Base-by-base conservation (phyloP, 1,284 basidiomycete species). In the Papiliotrema fonsecae region DNA sequence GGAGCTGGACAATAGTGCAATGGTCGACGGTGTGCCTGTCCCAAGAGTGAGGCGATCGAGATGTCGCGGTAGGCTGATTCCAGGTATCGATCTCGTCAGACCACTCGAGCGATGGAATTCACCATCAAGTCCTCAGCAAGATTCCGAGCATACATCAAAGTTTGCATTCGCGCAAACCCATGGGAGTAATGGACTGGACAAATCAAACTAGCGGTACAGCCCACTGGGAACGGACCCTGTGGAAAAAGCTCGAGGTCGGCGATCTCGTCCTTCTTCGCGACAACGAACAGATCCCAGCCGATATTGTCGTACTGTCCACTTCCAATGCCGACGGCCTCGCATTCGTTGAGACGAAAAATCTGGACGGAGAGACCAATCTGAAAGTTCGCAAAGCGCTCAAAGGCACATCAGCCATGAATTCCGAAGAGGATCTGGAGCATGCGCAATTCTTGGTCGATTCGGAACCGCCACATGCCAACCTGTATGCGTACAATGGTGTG, bases 211-310 rank as follows among this genome's bases (percentile, higher is more conserved):
- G 78, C 0, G 91, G 90, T 0, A 81, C 84, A 0, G 85, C 88
- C 1, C 79, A 81, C 25, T 97, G 93, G 93, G 93, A 97, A 68
- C 79, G 92, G 50, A 97, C 94, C 3, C 76, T 97, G 1, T 98
- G 94, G 94, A 97, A 97, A 78, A 97, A 97, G 77, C 79, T 98
- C 42, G 91, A 96, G 70, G 93, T 97, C 5, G 94, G 94, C n/a
- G 94, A 97, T 67, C 75, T 97, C 22, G 88, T 98, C 22, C 75
- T 97, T 2, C 77, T 97, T 24, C 79, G 86, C 47, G 90, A 97
- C 64, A 88, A 97, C 69, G 94, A 97, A 52, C 91, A 96, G 73
- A 85, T 97, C 6, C 93, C 94, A 0, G 94, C 94, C 6, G 93
- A 98, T 65, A 85, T 97, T 51, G 80, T 94, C 50, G 86, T 97